Evolutionary conservation across 768 basidiomycete genomes (phyloP).

Genomic region (Ephemerocybe angulata): DNA sequence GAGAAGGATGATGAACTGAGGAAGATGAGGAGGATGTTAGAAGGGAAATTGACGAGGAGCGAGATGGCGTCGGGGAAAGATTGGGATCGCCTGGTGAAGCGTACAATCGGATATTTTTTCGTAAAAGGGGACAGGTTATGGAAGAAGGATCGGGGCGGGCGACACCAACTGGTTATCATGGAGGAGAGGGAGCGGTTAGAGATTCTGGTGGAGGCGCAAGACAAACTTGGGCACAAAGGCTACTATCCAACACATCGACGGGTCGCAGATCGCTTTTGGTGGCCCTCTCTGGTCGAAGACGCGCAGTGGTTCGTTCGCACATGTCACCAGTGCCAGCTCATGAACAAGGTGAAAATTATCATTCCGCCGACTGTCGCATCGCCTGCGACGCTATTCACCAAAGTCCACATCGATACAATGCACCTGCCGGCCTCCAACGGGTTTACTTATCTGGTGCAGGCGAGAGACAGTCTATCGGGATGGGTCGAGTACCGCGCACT

Average conservation of each 20-base stretch:
- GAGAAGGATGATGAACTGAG: not conserved
- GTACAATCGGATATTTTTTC: slow-evolving; percentile 2
- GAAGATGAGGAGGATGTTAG: slow-evolving; percentile 6
- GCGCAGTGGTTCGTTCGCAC: slow-evolving; percentile 23
- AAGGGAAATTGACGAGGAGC: not conserved
- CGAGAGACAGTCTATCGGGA: slow-evolving; percentile 26
- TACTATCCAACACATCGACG: slow-evolving; percentile 18
- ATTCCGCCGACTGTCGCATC: slow-evolving; percentile 22
- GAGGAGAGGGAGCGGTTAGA: slow-evolving; percentile 6
- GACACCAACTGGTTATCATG: slow-evolving; percentile 22
- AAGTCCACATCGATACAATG: slow-evolving; percentile 40
- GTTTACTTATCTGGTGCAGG: slow-evolving; percentile 35
- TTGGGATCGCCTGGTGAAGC: not conserved
- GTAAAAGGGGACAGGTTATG: slow-evolving; percentile 15
- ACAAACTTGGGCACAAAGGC: slow-evolving; percentile 25
- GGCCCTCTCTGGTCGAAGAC: slow-evolving; percentile 23
- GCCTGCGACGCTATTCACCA: slow-evolving; percentile 28
- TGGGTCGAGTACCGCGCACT: slow-evolving; percentile 31
- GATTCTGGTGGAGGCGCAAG: slow-evolving; percentile 21
- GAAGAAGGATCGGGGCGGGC: slow-evolving; percentile 15
- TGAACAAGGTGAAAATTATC: slow-evolving; percentile 17
- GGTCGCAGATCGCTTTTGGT: slow-evolving; percentile 28
- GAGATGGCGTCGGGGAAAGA: not conserved
- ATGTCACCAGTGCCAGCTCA: slow-evolving; percentile 29
- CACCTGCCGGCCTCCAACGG: slow-evolving; percentile 31